Base-by-base conservation (phyloP, 331 rosid genomes). In the Spiraea crenata region DNA sequence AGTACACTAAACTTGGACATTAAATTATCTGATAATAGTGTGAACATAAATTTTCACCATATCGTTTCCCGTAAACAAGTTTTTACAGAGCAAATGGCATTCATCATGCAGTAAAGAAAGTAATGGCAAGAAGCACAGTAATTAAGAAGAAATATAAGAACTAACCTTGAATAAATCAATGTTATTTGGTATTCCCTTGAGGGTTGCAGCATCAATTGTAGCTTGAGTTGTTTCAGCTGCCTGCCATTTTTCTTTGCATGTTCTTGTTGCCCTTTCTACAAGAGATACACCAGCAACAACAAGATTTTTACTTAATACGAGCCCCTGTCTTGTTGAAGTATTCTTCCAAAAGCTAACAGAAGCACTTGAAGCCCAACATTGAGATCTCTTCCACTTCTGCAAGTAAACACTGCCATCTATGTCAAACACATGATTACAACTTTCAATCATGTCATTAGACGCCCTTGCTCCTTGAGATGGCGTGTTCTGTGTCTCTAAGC, bases 141-240 rank as follows among this genome's bases (percentile, higher is more conserved):
- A 37, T 14, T 7, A 45, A 41, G n/a, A 16, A 42, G 4, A 49
- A 80, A 70, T 51, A 46, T 25, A 50, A 78, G 72, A 48, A 52
- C 73, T 69, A 74, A 95, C 97, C 99, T 95, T 89, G 83, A 95
- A 85, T 80, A 95, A 97, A 86, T 95, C 99, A 54, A 95, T 87
- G 83, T 95, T 95, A 79, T 95, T 91, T 34, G 99, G 95, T 89
- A 95, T 91, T 82, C 99, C 97, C 78, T 85, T 49, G 67, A 95
- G 85, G 71, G 81, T 95, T 72, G 99, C 97, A 35, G 99, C 96
- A 84, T 87, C 91, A 85, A 95, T 91, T 54, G 97, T 91, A 38
- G 99, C 99, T 77, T 87, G 99, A 76, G 97, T 91, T 79, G 85
- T 95, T 82, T 91, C 93, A 41, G 83, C 93, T 71, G 75, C 85